These are phyloP conservation scores for Plasmodium chabaudi DNA, from an alignment of 169 alveolate species.

Conservation along the genomic window DNA sequence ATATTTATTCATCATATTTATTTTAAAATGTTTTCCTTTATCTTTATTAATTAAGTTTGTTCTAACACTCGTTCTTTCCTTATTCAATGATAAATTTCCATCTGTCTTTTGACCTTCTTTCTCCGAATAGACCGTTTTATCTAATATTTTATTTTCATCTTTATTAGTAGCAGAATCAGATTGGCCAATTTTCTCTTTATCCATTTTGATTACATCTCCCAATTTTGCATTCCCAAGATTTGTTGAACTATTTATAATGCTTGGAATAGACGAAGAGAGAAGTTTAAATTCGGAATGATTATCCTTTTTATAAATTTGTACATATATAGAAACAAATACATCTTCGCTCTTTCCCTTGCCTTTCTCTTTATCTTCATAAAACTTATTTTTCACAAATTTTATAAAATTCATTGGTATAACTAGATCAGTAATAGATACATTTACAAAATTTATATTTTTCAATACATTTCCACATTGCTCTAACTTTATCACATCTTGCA, in stretches of 20 bases:
- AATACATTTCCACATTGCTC: too few relatives aligned
- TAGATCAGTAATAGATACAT: not conserved
- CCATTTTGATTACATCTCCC: not conserved
- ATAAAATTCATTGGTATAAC: not conserved
- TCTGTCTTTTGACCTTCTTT: too few relatives aligned
- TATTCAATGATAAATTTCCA: not conserved
- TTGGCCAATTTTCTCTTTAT: not conserved
- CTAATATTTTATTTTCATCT: too few relatives aligned
- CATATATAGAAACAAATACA: conserved; percentile 41
- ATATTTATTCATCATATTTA: not conserved
- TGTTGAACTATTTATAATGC: too few relatives aligned
- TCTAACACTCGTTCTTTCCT: not conserved
- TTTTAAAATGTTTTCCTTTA: conserved; percentile 2
- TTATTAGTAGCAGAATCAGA: too few relatives aligned
- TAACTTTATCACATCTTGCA: not conserved
- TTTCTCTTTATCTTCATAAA: not conserved
- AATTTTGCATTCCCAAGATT: not conserved
- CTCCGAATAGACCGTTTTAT: too few relatives aligned
- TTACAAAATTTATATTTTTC: not conserved
- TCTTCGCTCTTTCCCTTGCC: conserved; percentile 3
- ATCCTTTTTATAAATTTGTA: conserved; percentile 37
- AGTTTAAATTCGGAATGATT: conserved; percentile 5
- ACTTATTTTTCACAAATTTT: not conserved
- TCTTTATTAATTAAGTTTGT: not conserved
- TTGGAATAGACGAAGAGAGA: conserved; percentile 41